Evolutionary conservation across 1,284 basidiomycete species (phyloP).

Genomic region (Boletellus deceptivus): DNA sequence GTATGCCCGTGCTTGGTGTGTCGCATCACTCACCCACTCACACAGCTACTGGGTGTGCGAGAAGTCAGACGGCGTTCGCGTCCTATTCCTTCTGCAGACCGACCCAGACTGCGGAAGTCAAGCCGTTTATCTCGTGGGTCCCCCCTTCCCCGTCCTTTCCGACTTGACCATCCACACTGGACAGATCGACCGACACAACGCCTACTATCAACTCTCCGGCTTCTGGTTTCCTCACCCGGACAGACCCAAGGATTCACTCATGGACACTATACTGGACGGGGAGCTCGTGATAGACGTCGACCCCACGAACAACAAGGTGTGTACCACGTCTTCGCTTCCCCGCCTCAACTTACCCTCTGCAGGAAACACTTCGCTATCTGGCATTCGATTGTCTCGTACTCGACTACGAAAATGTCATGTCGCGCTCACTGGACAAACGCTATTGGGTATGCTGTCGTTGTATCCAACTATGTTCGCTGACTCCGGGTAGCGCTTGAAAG

Average conservation of each 20-base stretch:
- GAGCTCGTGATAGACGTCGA: conserved; percentile 94
- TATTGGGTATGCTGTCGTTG: conserved; percentile 70
- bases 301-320: conserved; percentile 64
- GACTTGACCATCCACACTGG: conserved; percentile 4
- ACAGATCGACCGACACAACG: conserved; percentile 94
- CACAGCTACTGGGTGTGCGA: conserved; percentile 98
- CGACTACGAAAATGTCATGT: conserved; percentile 85
- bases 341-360: conserved; percentile 10
- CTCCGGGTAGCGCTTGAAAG: conserved; percentile 66
- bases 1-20: conserved; percentile 1
- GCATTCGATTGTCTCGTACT: conserved; percentile 94
- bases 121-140: conserved; percentile 76
- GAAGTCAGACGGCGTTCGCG: conserved; percentile 97
- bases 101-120: conserved; percentile 65
- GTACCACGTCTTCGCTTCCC: conserved; percentile 17
- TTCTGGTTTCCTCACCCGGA: conserved; percentile 90
- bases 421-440: conserved; percentile 77
- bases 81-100: conserved; percentile 83
- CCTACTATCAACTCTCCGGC: conserved; percentile 72
- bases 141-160: background rate
- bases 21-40: conserved; percentile 12
- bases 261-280: conserved; percentile 88
- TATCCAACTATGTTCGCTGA: conserved; percentile 8
- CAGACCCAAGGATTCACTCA: conserved; percentile 59
- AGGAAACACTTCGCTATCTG: conserved; percentile 82